Evolutionary conservation across 306 rosid genomes (phyloP), one percentile per base, ranked within the genome.

Genomic region (Quercus cerris): DNA sequence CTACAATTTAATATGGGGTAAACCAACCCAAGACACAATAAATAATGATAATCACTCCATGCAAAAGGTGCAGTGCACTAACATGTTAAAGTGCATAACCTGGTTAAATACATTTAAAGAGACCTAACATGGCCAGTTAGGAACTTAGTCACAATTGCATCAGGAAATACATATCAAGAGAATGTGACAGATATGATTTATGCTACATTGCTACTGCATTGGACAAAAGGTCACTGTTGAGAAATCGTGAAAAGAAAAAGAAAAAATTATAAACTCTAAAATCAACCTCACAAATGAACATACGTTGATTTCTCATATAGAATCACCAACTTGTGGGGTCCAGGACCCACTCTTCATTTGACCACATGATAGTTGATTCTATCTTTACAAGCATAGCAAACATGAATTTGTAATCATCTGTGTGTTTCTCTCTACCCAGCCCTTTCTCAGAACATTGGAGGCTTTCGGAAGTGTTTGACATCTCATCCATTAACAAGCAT

Each of bases 331-430:
- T 28, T 72, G 55, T 41, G 81, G 75, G 80, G 35, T 81, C 81
- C 71, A 56, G 89, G 90, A 85, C 93, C 90, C 91, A 73, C 86
- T 25, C 14, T 69, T 83, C 78, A 84, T 76, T 78, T 78, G 86
- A 77, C 87, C 85, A 88, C 86, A 77, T 86, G 90, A 78, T 82
- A 88, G 85, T 78, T 86, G 90, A 78, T 80, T 66, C 80, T 85
- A 77, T 89, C 79, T 72, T 82, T 79, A 73, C 85, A 85, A 77
- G 30, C 68, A 82, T 77, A 75, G 73, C 85, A 79, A 81, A 82
- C 83, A 78, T 55, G 44, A 77, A 62, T 87, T 91, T 92, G 97
- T 92, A 84, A 56, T 81, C 80, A 85, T 92, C 94, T 86, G 74
- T 81, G 19, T 91, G 97, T 87, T 82, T 87, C 81, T 71, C 79